Conservation (phyloP, 2,329 filamentous ascomycete species). For the Exophiala lecanii-corni region DNA sequence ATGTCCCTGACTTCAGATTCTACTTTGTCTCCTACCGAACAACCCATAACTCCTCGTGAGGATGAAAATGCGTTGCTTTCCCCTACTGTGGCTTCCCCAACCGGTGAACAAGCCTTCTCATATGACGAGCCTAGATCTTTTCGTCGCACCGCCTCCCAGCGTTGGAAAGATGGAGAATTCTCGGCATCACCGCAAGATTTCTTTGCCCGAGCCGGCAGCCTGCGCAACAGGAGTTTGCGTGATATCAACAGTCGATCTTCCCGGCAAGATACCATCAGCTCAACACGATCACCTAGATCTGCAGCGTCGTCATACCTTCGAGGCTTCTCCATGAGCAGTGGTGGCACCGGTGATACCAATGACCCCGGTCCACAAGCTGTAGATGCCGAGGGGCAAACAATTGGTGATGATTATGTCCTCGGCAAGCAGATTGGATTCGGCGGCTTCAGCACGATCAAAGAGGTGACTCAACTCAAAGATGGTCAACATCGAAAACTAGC, state of each 20-base stretch:
- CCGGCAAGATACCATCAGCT: constrained; percentile 29
- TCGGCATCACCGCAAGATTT: constrained; percentile 33
- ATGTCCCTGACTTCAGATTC: constrained; percentile 23
- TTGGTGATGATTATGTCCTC: constrained; percentile 63
- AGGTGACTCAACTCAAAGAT: constrained; percentile 58
- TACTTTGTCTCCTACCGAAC: constrained; percentile 20
- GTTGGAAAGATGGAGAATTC: constrained; percentile 31
- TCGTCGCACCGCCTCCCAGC: constrained; percentile 24
- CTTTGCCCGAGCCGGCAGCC: constrained; percentile 25
- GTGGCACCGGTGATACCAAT: constrained; percentile 22
- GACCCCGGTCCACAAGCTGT: constrained; percentile 44
- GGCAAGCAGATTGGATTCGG: constrained; percentile 62
- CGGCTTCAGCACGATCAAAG: constrained; percentile 63
- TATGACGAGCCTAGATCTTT: constrained; percentile 22
- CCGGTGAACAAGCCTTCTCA: constrained; percentile 18
- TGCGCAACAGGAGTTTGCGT: constrained; percentile 20
- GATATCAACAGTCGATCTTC: constrained; percentile 17
- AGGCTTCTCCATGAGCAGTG: constrained; percentile 46
- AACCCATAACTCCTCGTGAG: constrained; percentile 19
- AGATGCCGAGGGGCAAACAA: constrained; percentile 64
- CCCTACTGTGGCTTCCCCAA: constrained; percentile 16
- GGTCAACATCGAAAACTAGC: constrained; percentile 51
- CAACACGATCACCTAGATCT: constrained; percentile 50
- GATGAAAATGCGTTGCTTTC: constrained; percentile 15
- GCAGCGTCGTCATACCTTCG: constrained; percentile 53